phyloP scores from a whole-genome alignment of 2,329 filamentous ascomycete genomes.

The Talaromyces funiculosus region DNA sequence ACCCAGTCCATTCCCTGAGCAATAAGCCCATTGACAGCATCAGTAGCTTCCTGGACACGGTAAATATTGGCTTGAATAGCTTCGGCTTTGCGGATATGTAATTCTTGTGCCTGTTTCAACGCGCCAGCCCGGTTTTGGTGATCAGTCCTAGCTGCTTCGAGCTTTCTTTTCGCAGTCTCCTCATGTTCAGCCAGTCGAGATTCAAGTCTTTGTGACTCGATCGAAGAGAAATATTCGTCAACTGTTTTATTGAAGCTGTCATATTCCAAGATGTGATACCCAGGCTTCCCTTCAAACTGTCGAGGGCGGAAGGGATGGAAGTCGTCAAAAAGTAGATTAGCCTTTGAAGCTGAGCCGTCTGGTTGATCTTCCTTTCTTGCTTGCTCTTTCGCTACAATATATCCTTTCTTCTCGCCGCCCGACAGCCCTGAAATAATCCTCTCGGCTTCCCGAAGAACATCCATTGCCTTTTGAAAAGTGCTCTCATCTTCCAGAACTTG shows the following conservation, averaged over 20 bases:
- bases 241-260: conserved; percentile 87
- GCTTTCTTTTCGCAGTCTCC: conserved; percentile 70
- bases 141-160: conserved; percentile 77
- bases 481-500: conserved; percentile 63
- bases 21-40: conserved; percentile 87
- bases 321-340: conserved; percentile 72
- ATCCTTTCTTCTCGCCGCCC: conserved; percentile 63
- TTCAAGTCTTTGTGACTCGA: conserved; percentile 88
- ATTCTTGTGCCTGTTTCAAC: conserved; percentile 70
- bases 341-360: conserved; percentile 27
- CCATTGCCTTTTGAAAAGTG: conserved; percentile 61
- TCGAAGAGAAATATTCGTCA: conserved; percentile 94
- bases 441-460: conserved; percentile 64
- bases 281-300: conserved; percentile 66
- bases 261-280: conserved; percentile 66
- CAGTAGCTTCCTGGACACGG: conserved; percentile 85
- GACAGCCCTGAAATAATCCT: conserved; percentile 65
- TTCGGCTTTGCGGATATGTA: conserved; percentile 82
- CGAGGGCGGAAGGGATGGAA: conserved; percentile 87
- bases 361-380: conserved; percentile 28
- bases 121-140: conserved; percentile 81
- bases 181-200: conserved; percentile 78
- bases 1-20: conserved; percentile 97
- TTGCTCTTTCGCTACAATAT: conserved; percentile 70
- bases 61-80: conserved; percentile 88